These are phyloP conservation scores for Lentinula edodes DNA, from an alignment of 768 basidiomycete species.

Conservation along the genomic window DNA sequence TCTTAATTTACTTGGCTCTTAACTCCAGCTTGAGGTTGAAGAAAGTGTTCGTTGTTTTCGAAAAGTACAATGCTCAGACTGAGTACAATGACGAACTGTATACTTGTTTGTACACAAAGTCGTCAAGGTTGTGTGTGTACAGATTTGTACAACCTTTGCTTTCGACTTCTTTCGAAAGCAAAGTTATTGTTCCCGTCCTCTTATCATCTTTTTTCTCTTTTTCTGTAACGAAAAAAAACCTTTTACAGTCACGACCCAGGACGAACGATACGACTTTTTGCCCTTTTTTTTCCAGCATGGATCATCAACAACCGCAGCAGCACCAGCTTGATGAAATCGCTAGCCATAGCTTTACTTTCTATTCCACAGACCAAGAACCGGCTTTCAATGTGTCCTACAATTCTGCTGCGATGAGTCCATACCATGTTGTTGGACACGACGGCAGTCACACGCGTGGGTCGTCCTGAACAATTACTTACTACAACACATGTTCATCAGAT, in stretches of 20 bases:
- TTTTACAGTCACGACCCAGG: slow-evolving; percentile 25
- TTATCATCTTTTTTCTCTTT: slow-evolving; percentile 28
- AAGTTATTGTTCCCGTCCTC: slow-evolving; percentile 14
- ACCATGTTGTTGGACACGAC: slow-evolving; percentile 49
- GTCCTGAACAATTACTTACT: slow-evolving; percentile 27
- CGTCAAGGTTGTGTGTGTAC: background rate
- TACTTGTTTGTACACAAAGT: background rate
- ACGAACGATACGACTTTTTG: slow-evolving; percentile 8
- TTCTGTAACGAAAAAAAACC: slow-evolving; percentile 23
- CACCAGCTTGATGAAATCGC: slow-evolving; percentile 44
- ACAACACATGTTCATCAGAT: slow-evolving; percentile 64
- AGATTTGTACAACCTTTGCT: background rate
- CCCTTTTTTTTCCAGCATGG: slow-evolving; percentile 24
- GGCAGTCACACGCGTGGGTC: slow-evolving; percentile 70
- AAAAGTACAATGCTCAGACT: background rate
- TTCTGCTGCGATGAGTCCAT: slow-evolving; percentile 47
- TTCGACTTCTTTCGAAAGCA: slow-evolving; percentile 1
- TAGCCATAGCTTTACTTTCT: slow-evolving; percentile 44
- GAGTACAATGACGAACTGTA: background rate
- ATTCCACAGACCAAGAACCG: slow-evolving; percentile 48
- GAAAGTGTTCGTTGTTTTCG: background rate
- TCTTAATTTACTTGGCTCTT: background rate
- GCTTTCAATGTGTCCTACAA: slow-evolving; percentile 49
- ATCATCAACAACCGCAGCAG: slow-evolving; percentile 32
- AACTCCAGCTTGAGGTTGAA: background rate